Evolutionary conservation across 208 protist genomes (phyloP).

Genomic region (Leishmania arabica): DNA sequence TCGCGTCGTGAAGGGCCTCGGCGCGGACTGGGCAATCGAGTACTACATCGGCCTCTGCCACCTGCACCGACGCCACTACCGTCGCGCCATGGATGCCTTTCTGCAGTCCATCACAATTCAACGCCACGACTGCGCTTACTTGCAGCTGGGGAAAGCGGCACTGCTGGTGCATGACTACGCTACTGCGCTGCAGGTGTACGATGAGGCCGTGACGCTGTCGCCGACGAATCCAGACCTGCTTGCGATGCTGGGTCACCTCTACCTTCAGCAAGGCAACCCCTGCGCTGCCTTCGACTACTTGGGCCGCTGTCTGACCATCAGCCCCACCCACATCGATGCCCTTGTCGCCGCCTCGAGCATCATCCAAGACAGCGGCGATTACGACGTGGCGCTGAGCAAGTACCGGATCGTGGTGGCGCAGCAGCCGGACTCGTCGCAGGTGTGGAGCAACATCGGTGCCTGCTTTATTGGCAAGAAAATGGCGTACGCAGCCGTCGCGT

Average conservation of each 20-base stretch:
- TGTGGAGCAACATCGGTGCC: slow-evolving; percentile 99
- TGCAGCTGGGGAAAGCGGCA: slow-evolving; percentile 92
- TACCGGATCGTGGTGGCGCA: slow-evolving; percentile 92
- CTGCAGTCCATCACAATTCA: slow-evolving; percentile 83
- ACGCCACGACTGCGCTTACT: slow-evolving; percentile 88
- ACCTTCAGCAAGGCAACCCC: slow-evolving; percentile 82
- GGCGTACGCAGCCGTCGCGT: slow-evolving; percentile 93
- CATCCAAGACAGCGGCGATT: slow-evolving; percentile 95
- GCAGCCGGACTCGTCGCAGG: slow-evolving; percentile 90
- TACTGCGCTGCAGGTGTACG: slow-evolving; percentile 76
- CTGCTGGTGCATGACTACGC: slow-evolving; percentile 61
- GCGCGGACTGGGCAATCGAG: slow-evolving; percentile 91
- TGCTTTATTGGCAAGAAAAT: slow-evolving; percentile 97
- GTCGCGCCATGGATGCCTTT: slow-evolving; percentile 80
- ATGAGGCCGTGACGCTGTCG: slow-evolving; percentile 85
- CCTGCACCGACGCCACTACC: slow-evolving; percentile 76
- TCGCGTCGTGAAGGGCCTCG: slow-evolving; percentile 32
- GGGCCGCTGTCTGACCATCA: slow-evolving; percentile 90
- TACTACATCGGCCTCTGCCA: slow-evolving; percentile 94
- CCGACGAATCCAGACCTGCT: slow-evolving; percentile 95
- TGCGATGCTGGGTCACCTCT: slow-evolving; percentile 90
- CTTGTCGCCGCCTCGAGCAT: slow-evolving; percentile 94
- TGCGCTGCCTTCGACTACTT: slow-evolving; percentile 91
- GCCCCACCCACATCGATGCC: slow-evolving; percentile 88
- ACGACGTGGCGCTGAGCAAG: slow-evolving; percentile 96